A percentile compares a stretch with the other conserved stretches of the same genome.
Conservation (phyloP, 2,329 filamentous ascomycete genomes). For the Trichophyton benhamiae region DNA sequence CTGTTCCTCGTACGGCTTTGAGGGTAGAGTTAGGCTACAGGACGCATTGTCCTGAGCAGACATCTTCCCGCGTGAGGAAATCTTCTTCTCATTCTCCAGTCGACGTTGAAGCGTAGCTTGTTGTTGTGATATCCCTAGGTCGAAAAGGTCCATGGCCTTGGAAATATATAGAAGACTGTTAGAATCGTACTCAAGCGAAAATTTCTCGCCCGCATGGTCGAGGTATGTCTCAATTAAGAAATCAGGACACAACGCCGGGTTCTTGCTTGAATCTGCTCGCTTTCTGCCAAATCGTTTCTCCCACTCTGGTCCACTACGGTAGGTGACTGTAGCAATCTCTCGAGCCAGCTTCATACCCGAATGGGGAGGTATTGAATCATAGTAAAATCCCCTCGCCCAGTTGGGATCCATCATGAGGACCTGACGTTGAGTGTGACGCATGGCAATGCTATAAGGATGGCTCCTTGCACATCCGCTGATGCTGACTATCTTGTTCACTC, state of each 20-base stretch:
- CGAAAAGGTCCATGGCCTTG: conserved; percentile 98
- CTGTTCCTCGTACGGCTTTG: conserved; percentile 76
- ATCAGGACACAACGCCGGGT: conserved; percentile 88
- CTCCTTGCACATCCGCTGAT: conserved; percentile 89
- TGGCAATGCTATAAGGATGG: conserved; percentile 95
- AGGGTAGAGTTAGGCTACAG: conserved; percentile 74
- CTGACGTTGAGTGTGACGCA: conserved; percentile 94
- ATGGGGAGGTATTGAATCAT: conserved; percentile 75
- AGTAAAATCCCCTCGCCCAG: conserved; percentile 93
- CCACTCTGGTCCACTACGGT: conserved; percentile 93
- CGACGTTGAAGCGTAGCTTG: conserved; percentile 50
- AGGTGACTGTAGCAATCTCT: conserved; percentile 95
- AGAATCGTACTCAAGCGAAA: conserved; percentile 89
- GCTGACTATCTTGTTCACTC: conserved; percentile 70
- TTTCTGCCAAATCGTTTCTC: conserved; percentile 84
- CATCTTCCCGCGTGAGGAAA: conserved; percentile 37
- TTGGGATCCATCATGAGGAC: conserved; percentile 98
- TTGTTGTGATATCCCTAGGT: conserved; percentile 65
- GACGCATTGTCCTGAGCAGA: conserved; percentile 32
- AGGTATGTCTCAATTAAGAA: conserved; percentile 97
- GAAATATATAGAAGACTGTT: conserved; percentile 94
- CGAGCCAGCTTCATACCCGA: conserved; percentile 95
- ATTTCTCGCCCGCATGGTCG: conserved; percentile 96
- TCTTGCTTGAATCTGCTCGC: conserved; percentile 72
- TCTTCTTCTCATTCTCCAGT: conserved; percentile 45